Percentiles rank a stretch among this genome's conserved stretches.
These are phyloP conservation scores for Eragrostis nindensis DNA, from an alignment of 176 grass and related monocot species.

Conservation along the genomic window DNA sequence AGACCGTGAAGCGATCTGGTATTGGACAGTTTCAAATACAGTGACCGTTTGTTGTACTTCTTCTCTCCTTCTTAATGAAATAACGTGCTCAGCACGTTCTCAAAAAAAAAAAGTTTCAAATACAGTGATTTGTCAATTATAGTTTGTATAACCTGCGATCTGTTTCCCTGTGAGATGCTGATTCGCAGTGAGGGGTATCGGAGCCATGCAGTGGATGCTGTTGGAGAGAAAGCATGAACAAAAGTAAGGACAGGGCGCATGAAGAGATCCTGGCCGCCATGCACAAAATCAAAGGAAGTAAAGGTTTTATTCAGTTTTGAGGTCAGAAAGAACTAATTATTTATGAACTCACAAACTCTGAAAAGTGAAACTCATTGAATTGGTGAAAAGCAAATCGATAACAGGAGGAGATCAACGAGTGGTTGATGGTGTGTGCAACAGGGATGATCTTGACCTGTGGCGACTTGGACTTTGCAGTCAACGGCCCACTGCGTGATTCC, in stretches of 20 bases:
- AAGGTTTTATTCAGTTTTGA: neutral
- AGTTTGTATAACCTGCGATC: no score
- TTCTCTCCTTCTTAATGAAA: no score
- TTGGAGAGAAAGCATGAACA: neutral
- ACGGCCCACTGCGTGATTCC: neutral
- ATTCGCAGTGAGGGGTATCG: neutral
- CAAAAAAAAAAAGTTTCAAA: no score
- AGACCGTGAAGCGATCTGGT: no score
- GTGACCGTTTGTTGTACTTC: no score
- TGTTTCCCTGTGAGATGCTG: constrained; percentile 26
- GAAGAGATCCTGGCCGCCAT: constrained; percentile 2
- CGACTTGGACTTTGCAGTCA: neutral
- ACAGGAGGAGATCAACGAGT: neutral
- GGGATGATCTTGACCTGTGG: neutral
- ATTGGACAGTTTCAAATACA: no score
- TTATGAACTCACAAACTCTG: neutral
- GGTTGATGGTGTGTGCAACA: neutral
- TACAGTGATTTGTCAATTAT: no score
- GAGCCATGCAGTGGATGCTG: neutral
- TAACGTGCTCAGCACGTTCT: no score
- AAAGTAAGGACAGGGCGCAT: neutral
- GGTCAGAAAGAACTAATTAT: neutral
- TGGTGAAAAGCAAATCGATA: neutral
- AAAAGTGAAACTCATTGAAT: neutral
- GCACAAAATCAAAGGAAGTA: neutral